Base-by-base conservation (phyloP, 1,284 basidiomycete species). In the Veloboletus limbatus region DNA sequence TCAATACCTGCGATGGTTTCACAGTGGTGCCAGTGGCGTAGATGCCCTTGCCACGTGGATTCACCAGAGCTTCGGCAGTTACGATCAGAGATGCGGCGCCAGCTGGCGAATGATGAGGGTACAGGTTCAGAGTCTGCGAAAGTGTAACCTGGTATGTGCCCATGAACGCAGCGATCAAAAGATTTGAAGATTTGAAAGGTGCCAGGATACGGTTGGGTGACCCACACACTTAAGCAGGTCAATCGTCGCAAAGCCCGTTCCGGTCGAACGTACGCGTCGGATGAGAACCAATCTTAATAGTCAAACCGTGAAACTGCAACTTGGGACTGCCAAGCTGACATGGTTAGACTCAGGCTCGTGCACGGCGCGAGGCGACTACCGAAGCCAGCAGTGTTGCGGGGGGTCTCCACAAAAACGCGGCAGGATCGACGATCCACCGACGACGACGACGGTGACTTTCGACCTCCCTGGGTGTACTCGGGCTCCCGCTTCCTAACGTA, bases 11-110 rank as follows among this genome's bases (percentile, higher is more conserved):
- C 69, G 16, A 74, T 71, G 11, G 73, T 67, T 53, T 79, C 76
- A 51, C n/a, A n/a, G n/a, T n/a, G n/a, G n/a, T n/a, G n/a, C 78
- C 77, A 8, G 77, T 77, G 10, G 77, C 77, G 43, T 78, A 78
- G 32, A 78, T 74, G 10, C 76, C 78, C 56, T 71, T 76, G 17
- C 75, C 76, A 26, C 68, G 68, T 24, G 73, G 71, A 53, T 70
- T 63, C 3, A 78, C 75, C 25, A 78, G 56, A 7, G 70, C 67
- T 26, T 65, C 62, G 8, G 75, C 74, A 5, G 67, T 73, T 13
- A 58, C 55, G 30, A 76, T 73, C 45, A 78, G 59, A 44, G 72
- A 69, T 39, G 68, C 56, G 3, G 74, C 73, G 17, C 70, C 65
- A 30, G 65, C 62, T 11, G 66, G 60, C 21, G 69, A 69, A 47